Base-by-base conservation (phyloP, 1,139 yeast genomes). In the Diutina neorugosa region DNA sequence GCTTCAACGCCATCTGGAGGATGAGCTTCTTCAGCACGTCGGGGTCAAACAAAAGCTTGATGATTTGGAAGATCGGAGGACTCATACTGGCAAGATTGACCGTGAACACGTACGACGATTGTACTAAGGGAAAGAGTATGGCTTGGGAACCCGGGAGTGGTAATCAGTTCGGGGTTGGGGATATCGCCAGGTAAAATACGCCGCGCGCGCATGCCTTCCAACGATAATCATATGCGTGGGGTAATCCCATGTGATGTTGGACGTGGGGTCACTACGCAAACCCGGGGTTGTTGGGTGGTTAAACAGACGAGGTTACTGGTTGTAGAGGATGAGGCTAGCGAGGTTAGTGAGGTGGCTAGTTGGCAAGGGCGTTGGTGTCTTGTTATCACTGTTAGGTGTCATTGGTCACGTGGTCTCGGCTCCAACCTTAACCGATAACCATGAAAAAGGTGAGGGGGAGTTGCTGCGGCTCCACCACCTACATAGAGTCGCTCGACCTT, bases 21-120 rank as follows among this genome's bases (percentile, higher is more conserved):
- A 74, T 66, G 57, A 73, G 60, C 56, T 66, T 69, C 56, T 74
- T 74, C 50, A 73, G 69, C 18, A 73, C 69, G 52, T 59, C 70
- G 11, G 77, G 76, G 61, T 73, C 68, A 51, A 70, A 62, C 54
- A 74, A 64, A 51, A 73, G 61, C 55, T 66, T 69, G 54, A 73
- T 57, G 51, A 73, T 51, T 37, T 56, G 42, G 37, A 50, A 46
- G 16, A 46, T 16, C n/a, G 50, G 50, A 6, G 50, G 50, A 46
- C 23, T 27, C 50, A 46, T 46, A 6, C 18, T 18, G 34, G 48
- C 31, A 19, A 43, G 46, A 11, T 43, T 43, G 46, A 43, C 23
- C 25, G 19, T 18, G 12, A 43, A 43, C 46, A 43, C 46, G 46
- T 43, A 43, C 8, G 16, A 11, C n/a, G 37, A 31, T 31, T 31